Conservation (phyloP, 257 asterid genomes). For the Lycium ferocissimum region DNA sequence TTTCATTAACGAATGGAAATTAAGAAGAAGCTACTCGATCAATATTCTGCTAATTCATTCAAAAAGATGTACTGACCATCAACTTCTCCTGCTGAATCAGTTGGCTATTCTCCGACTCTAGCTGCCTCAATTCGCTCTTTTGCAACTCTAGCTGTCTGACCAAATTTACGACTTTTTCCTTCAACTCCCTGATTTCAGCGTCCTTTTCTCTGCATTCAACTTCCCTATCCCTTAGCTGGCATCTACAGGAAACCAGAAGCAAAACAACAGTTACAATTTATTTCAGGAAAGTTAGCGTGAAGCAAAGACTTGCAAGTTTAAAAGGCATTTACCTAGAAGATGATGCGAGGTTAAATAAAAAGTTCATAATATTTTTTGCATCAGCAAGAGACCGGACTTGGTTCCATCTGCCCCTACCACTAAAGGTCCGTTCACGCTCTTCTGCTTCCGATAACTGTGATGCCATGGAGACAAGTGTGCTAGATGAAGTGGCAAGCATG, state of each 20-base stretch:
- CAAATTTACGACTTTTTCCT: constrained; percentile 81
- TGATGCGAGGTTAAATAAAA: constrained; percentile 75
- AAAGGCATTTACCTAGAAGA: constrained; percentile 68
- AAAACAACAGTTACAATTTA: constrained; percentile 25
- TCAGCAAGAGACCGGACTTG: constrained; percentile 89
- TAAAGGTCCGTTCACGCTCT: constrained; percentile 93
- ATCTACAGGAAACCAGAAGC: constrained; percentile 51
- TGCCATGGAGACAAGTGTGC: constrained; percentile 91
- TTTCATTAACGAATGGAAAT: neutral
- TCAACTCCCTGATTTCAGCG: constrained; percentile 78
- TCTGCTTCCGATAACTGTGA: constrained; percentile 97
- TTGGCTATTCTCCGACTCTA: constrained; percentile 71
- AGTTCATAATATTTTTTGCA: constrained; percentile 87
- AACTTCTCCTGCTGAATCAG: constrained; percentile 62
- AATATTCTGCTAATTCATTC: constrained; percentile 20
- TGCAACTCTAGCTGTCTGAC: constrained; percentile 67
- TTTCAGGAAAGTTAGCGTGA: constrained; percentile 25
- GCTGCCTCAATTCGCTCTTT: constrained; percentile 74
- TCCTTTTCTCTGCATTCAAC: constrained; percentile 91
- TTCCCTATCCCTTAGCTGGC: constrained; percentile 78
- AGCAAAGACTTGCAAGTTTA: constrained; percentile 23
- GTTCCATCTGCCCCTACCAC: constrained; percentile 97
- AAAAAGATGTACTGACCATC: constrained; percentile 58
- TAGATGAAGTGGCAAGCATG: constrained; percentile 95
- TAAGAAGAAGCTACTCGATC: neutral